Conservation (phyloP, 2,329 filamentous ascomycete genomes). For the Pyrenophora seminiperda region DNA sequence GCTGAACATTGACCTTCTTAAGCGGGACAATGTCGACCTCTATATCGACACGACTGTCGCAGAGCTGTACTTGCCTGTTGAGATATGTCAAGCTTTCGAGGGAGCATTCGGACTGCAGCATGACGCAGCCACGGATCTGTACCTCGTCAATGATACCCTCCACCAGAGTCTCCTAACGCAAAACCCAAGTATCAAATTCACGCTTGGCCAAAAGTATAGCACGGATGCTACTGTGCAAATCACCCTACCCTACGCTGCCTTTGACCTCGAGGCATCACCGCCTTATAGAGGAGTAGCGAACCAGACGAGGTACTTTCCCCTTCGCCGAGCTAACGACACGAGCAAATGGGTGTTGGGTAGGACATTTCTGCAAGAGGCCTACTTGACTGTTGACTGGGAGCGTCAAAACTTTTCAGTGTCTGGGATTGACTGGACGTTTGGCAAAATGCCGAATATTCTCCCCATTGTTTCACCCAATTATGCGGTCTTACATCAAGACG, state of each 20-base stretch:
- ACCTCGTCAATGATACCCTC: conserved; percentile 64
- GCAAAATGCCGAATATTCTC: conserved; percentile 33
- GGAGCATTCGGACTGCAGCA: conserved; percentile 67
- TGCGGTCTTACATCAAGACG: conserved; percentile 5
- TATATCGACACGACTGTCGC: conserved; percentile 57
- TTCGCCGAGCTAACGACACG: conserved; percentile 61
- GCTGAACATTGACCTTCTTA: conserved; percentile 47
- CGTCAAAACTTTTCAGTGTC: conserved; percentile 54
- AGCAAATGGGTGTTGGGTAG: conserved; percentile 67
- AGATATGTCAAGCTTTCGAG: conserved; percentile 69
- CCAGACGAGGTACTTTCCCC: conserved; percentile 69
- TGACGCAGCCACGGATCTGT: conserved; percentile 67
- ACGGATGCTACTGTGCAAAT: conserved; percentile 51
- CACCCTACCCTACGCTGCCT: conserved; percentile 56
- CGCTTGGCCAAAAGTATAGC: conserved; percentile 44
- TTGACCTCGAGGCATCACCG: conserved; percentile 53
- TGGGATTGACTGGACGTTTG: conserved; percentile 44
- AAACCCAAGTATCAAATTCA: conserved; percentile 54
- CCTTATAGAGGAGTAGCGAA: conserved; percentile 63
- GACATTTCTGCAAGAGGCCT: conserved; percentile 72
- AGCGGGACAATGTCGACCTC: conserved; percentile 46
- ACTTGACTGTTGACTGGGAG: conserved; percentile 57
- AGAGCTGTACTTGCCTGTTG: conserved; percentile 55
- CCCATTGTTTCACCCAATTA: conserved; percentile 43
- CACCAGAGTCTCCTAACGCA: conserved; percentile 57